Percentiles rank a stretch among this genome's conserved stretches.
Conservation (phyloP, 1,284 basidiomycete species). For the Ustilago trichophora region DNA sequence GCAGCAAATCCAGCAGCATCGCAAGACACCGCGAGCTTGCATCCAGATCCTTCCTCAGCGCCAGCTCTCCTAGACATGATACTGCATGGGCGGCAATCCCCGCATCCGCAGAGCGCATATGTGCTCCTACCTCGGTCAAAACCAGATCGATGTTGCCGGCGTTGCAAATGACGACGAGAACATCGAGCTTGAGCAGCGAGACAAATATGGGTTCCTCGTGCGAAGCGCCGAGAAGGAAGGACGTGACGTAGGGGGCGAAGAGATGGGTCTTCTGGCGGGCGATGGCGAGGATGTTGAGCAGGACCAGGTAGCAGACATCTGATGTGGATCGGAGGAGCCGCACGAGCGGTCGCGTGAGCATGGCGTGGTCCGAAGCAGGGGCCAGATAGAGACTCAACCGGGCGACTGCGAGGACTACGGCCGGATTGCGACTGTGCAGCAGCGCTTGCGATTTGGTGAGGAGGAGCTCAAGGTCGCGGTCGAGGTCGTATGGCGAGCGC, state of each 20-base stretch:
- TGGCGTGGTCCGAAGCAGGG: slow-evolving; percentile 16
- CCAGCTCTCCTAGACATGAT: slow-evolving; percentile 41
- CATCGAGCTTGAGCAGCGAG: slow-evolving; percentile 52
- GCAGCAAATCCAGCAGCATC: slow-evolving; percentile 28
- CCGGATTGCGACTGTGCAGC: slow-evolving; percentile 52
- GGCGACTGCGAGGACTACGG: slow-evolving; percentile 48
- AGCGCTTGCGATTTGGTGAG: slow-evolving; percentile 46
- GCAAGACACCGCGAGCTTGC: slow-evolving; percentile 24
- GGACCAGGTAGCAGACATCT: slow-evolving; percentile 47
- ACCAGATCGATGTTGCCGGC: slow-evolving; percentile 13
- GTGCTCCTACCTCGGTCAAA: slow-evolving; percentile 36
- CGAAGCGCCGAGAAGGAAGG: slow-evolving; percentile 50
- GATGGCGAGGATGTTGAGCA: slow-evolving; percentile 41
- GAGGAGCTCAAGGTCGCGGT: slow-evolving; percentile 57
- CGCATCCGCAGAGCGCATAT: slow-evolving; percentile 31
- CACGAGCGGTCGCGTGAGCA: slow-evolving; percentile 33
- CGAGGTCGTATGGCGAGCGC: slow-evolving; percentile 6
- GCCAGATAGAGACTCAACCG: slow-evolving; percentile 35
- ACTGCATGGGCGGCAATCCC: slow-evolving; percentile 45
- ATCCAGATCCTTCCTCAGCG: slow-evolving; percentile 17
- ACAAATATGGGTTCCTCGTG: slow-evolving; percentile 51
- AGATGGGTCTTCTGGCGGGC: slow-evolving; percentile 17
- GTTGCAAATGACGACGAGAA: slow-evolving; percentile 43
- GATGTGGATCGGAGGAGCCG: slow-evolving; percentile 43
- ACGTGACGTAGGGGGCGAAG: slow-evolving; percentile 33